Evolutionary conservation across 106 monocot species (phyloP), one percentile per base, ranked within the genome.

Genomic region (Allium cepa): DNA sequence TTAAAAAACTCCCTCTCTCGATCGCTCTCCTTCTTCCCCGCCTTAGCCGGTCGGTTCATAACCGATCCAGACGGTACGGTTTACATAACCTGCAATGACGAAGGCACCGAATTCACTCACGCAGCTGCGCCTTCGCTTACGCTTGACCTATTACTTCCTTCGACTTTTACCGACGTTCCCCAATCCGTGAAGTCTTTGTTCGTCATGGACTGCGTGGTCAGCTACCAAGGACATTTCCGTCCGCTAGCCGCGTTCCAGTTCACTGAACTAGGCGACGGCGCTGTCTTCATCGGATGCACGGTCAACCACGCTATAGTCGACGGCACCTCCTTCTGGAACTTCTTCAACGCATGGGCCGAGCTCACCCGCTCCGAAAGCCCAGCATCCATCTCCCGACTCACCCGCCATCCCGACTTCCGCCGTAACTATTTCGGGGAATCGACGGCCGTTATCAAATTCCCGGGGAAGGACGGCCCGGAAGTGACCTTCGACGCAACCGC

Each of bases 321-420:
- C 69, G 90, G 94, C 0, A 91, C 91, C 49, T 95, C 94, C 26
- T 91, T 91, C 76, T 95, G 94, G 94, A 82, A 91, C 66, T 95
- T 95, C 83, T 79, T 95, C 75, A 95, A 91, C 52, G 53, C 79
- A 8, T 95, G 94, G 94, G 87, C 94, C 28, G 81, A 85, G 56
- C 74, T 88, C 72, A 83, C 78, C 83, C 85, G 85, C 71, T 71
- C 72, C 4, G 84, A 68, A 8, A 27, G 62, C 8, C 69, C 66
- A 1, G 1, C n/a, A n/a, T 16, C 17, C 2, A 46, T 69, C 4
- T 1, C 7, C 13, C 53, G 17, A 46, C 62, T 76, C 50, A 66
- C 91, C 50, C 66, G 60, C 3, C 18, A 65, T 3, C 94, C 94
- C 10, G 91, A 83, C 59, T 82, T 83, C 53, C 47, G 71, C 77